These are phyloP conservation scores for Pseudocercospora fuligena DNA, from an alignment of 2,329 filamentous ascomycete genomes.

Conservation along the genomic window DNA sequence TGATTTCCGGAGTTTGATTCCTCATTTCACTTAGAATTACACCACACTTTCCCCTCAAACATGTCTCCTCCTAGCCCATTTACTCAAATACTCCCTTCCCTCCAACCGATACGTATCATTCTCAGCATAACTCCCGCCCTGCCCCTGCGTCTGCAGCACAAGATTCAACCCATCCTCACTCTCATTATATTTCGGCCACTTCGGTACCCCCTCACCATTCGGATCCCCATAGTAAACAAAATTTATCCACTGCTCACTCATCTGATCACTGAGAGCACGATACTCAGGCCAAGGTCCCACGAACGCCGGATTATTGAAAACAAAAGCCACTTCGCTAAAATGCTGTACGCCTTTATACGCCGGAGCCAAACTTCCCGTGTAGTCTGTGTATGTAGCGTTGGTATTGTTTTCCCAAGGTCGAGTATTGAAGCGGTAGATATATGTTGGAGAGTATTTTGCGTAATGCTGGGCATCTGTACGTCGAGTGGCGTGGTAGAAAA, in stretches of 20 bases:
- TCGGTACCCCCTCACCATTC: slow-evolving; percentile 23
- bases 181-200: slow-evolving; percentile 26
- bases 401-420: slow-evolving; percentile 47
- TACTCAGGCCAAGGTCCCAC: slow-evolving; percentile 25
- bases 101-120: slow-evolving; percentile 28
- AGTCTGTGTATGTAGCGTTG: slow-evolving; percentile 16
- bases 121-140: slow-evolving; percentile 27
- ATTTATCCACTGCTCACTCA: slow-evolving; percentile 30
- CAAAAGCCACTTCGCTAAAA: slow-evolving; percentile 57
- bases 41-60: slow-evolving; percentile 17
- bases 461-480: slow-evolving; percentile 59
- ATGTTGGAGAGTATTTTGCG: slow-evolving; percentile 56
- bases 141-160: slow-evolving; percentile 24
- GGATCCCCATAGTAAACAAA: slow-evolving; percentile 27
- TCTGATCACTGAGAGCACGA: slow-evolving; percentile 23
- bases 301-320: slow-evolving; percentile 32
- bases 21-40: background rate
- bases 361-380: slow-evolving; percentile 34
- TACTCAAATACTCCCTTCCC: slow-evolving; percentile 28
- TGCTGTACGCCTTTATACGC: slow-evolving; percentile 56
- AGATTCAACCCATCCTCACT: slow-evolving; percentile 22
- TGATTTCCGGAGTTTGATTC: too few species aligned
- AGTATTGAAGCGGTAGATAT: slow-evolving; percentile 68
- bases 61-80: slow-evolving; percentile 31
- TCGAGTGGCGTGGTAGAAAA: slow-evolving; percentile 60